Base-by-base conservation (phyloP, 345 rosid species). In the Raphanus sativus region DNA sequence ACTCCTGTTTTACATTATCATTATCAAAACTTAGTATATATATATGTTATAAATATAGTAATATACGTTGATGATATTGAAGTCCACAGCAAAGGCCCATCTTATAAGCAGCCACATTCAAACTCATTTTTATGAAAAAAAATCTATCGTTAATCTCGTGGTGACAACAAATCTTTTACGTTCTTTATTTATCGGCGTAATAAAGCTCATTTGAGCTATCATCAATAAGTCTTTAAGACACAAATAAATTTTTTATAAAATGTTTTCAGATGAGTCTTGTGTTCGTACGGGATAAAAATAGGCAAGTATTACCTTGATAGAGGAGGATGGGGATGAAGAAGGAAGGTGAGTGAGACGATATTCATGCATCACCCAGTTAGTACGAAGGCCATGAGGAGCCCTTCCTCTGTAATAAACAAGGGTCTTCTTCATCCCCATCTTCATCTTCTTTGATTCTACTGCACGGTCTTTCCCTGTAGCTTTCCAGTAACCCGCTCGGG, bases 321-420 rank as follows among this genome's bases (percentile, higher is more conserved):
- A 71, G 21, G 74, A 54, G 33, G 86, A 73, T 32, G 33, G 16
- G 16, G 73, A 33, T 32, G 84, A 65, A n/a, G 90, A 76, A 25
- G 81, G 64, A 10, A 86, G 72, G 65, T 88, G 65, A 30, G 69
- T 30, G 62, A 88, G 74, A 52, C 95, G 90, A 79, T 90, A 90
- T 77, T 90, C 95, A 38, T 88, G 95, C 95, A 90, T 90, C 1
- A 90, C 91, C 95, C 95, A 90, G 58, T 83, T 88, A 62, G 89
- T 88, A 71, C 92, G 79, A 52, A 81, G 87, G 54, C 95, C 95
- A 34, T 83, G 86, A 12, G 87, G 89, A 76, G 89, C 89, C 77
- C 92, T 86, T 17, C 92, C 95, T 85, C 75, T 84, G 36, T 90
- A 90, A 33, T 90, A 90, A 42, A 90, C 95, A 76, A 90, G 79